Evolutionary conservation across 495 filamentous ascomycete species (phyloP).

Genomic region (Tetracladium setigerum): DNA sequence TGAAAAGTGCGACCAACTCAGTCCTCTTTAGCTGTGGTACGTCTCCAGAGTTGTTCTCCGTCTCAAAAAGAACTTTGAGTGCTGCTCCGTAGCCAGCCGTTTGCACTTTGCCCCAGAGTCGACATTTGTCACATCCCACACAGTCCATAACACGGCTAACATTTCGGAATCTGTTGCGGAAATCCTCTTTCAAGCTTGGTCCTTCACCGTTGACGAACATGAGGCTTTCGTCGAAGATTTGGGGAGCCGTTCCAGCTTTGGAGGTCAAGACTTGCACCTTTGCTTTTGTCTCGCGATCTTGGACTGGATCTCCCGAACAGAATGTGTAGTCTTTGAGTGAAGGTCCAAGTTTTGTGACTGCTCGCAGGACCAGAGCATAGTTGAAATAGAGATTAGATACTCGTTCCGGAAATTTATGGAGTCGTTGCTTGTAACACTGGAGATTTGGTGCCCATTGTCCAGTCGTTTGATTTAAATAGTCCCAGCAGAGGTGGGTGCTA

Average conservation of each 20-base stretch:
- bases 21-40: constrained; percentile 76
- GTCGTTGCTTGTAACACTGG: constrained; percentile 76
- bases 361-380: constrained; percentile 87
- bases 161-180: constrained; percentile 94
- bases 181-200: constrained; percentile 85
- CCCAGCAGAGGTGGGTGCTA: constrained; percentile 91
- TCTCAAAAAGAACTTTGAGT: constrained; percentile 92
- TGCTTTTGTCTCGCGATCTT: constrained; percentile 70
- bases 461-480: constrained; percentile 92
- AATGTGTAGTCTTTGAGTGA: constrained; percentile 82
- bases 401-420: constrained; percentile 78
- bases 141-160: constrained; percentile 97
- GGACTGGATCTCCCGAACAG: constrained; percentile 74
- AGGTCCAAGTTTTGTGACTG: constrained; percentile 82
- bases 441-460: constrained; percentile 92
- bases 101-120: constrained; percentile 97
- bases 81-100: constrained; percentile 92
- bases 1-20: constrained; percentile 88
- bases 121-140: constrained; percentile 97
- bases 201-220: constrained; percentile 81
- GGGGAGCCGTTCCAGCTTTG: constrained; percentile 55
- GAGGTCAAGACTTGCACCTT: constrained; percentile 69
- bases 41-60: constrained; percentile 62
- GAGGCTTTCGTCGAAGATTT: constrained; percentile 85
- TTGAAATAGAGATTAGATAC: constrained; percentile 99